Evolutionary conservation across 2,329 filamentous ascomycete species (phyloP).

Genomic region (Herpotrichia juniperi): DNA sequence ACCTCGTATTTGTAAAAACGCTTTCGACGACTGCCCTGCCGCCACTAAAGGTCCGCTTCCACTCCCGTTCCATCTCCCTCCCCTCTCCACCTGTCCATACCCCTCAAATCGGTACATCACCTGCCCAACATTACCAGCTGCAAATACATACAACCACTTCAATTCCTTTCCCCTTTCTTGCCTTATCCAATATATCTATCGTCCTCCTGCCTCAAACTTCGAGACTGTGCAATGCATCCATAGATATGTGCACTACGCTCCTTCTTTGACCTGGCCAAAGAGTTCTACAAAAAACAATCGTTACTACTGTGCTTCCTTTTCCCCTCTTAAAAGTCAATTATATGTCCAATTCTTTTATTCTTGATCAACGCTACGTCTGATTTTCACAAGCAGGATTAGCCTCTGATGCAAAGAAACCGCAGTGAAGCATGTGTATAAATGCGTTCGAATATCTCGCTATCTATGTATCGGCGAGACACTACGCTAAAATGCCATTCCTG

Average conservation of each 20-base stretch:
- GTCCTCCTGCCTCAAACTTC: too few species aligned
- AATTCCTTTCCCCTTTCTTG: conserved; percentile 28
- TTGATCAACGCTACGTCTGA: too few species aligned
- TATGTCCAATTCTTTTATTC: too few species aligned
- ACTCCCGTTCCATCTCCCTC: too few species aligned
- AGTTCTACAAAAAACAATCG: too few species aligned
- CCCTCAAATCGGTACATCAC: conserved; percentile 46
- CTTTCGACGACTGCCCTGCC: too few species aligned
- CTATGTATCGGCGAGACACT: not conserved
- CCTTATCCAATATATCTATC: too few species aligned
- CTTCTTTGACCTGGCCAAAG: too few species aligned
- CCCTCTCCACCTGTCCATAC: not conserved
- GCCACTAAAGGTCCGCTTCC: conserved; percentile 15
- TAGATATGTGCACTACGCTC: conserved; percentile 49
- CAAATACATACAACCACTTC: conserved; percentile 51
- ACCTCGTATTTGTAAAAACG: too few species aligned
- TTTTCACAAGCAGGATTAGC: not conserved
- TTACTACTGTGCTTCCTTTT: too few species aligned
- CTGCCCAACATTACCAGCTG: conserved; percentile 45
- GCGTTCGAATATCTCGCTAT: not conserved
- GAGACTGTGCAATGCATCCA: conserved; percentile 52
- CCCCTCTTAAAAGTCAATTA: too few species aligned
- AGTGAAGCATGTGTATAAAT: not conserved
- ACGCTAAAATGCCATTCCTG: not conserved
- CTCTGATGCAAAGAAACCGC: not conserved